Conservation (phyloP, 1,139 yeast genomes). For the Entelexis paramagnoliae region DNA sequence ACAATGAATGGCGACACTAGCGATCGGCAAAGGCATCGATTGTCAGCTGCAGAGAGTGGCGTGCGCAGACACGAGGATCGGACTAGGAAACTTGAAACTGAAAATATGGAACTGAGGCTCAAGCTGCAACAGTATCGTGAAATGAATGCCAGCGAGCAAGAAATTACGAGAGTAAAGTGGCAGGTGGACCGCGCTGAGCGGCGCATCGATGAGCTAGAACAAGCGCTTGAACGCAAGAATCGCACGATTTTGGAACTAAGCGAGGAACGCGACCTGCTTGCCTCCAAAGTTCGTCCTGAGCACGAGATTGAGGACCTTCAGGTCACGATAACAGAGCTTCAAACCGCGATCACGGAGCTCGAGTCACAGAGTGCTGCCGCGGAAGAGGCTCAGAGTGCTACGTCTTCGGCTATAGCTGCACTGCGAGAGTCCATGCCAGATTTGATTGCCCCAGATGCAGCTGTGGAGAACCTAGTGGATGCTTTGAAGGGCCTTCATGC, state of each 20-base stretch:
- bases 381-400: neutral
- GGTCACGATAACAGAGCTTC: constrained; percentile 6
- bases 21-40: neutral
- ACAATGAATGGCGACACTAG: neutral
- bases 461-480: neutral
- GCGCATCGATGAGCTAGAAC: constrained; percentile 19
- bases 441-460: constrained; percentile 4
- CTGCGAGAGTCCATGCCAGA: constrained; percentile 11
- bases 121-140: constrained; percentile 17
- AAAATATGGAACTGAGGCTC: constrained; percentile 18
- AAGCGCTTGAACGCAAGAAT: constrained; percentile 18
- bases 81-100: constrained; percentile 13
- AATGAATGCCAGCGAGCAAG: constrained; percentile 12
- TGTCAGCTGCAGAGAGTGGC: neutral
- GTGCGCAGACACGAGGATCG: constrained; percentile 11
- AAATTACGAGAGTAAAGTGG: constrained; percentile 6
- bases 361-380: constrained; percentile 6
- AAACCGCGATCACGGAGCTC: constrained; percentile 6
- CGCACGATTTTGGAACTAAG: constrained; percentile 11
- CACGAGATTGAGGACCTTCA: constrained; percentile 5
- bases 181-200: constrained; percentile 15
- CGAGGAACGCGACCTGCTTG: constrained; percentile 9
- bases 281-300: neutral
- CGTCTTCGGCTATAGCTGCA: neutral
- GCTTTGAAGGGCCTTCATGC: neutral